A percentile compares a stretch with the other conserved stretches of the same genome.
These are phyloP conservation scores for Irpex rosettiformis DNA, from an alignment of 1,284 basidiomycete species.

Conservation along the genomic window DNA sequence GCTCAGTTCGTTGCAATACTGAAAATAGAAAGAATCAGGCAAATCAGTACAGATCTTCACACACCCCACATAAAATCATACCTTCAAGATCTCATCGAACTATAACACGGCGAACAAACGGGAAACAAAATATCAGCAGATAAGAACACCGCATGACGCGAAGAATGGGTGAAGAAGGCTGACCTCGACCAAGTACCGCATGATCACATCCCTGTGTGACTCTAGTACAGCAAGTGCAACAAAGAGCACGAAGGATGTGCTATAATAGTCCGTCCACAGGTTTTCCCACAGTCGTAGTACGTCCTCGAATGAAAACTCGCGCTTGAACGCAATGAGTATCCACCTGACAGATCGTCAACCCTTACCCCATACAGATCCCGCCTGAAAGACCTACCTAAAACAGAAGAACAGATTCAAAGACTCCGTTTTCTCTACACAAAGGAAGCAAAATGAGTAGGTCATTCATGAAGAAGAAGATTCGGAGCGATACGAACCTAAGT, in stretches of 20 bases:
- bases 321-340: slow-evolving; percentile 90
- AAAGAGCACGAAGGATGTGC: slow-evolving; percentile 87
- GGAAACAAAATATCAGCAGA: neutral
- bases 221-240: slow-evolving; percentile 92
- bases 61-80: slow-evolving; percentile 24
- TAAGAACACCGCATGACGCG: neutral
- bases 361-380: neutral
- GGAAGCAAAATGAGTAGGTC: neutral
- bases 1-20: slow-evolving; percentile 89
- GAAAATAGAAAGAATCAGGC: slow-evolving; percentile 8
- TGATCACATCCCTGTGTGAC: slow-evolving; percentile 89
- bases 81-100: slow-evolving; percentile 89
- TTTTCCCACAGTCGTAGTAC: slow-evolving; percentile 93
- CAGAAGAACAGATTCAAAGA: slow-evolving; percentile 97
- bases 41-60: slow-evolving; percentile 1
- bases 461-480: neutral
- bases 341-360: slow-evolving; percentile 42
- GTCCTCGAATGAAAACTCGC: slow-evolving; percentile 91
- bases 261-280: slow-evolving; percentile 93
- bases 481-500: slow-evolving; percentile 56
- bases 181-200: slow-evolving; percentile 90
- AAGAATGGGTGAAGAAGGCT: slow-evolving; percentile 20
- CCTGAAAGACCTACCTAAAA: slow-evolving; percentile 69
- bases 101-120: slow-evolving; percentile 27
- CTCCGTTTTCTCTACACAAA: slow-evolving; percentile 74